Percentiles rank a stretch among this genome's conserved stretches.
phyloP scores from a whole-genome alignment of 306 rosid species.

The Urtica urens region DNA sequence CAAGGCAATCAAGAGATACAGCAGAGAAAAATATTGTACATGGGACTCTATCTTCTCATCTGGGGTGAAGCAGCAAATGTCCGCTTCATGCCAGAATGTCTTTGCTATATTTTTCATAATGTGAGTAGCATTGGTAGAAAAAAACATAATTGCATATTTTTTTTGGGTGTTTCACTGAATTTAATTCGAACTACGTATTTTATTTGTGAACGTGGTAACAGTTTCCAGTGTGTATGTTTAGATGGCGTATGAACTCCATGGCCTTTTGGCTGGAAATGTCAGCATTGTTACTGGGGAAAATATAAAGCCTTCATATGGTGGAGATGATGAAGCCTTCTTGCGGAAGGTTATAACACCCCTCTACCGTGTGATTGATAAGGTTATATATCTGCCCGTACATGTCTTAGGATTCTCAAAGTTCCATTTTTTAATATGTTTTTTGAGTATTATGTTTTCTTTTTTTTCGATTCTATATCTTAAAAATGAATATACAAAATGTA shows the following conservation, averaged over 20 bases:
- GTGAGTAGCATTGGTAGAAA: slow-evolving; percentile 52
- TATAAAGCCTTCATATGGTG: slow-evolving; percentile 96
- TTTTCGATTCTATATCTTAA: too few species aligned
- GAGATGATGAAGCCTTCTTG: slow-evolving; percentile 91
- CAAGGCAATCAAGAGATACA: slow-evolving; percentile 77
- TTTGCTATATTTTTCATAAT: slow-evolving; percentile 87
- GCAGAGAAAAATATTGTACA: slow-evolving; percentile 86
- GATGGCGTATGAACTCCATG: slow-evolving; percentile 98
- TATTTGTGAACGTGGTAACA: slow-evolving; percentile 10
- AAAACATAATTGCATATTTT: slow-evolving; percentile 16
- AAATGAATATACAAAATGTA: too few species aligned
- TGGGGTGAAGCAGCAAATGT: slow-evolving; percentile 95
- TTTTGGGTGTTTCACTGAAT: slow-evolving; percentile 11
- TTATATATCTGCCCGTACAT: slow-evolving; percentile 16
- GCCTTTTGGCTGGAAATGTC: slow-evolving; percentile 95
- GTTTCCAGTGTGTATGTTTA: slow-evolving; percentile 9
- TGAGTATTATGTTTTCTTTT: slow-evolving; percentile 9
- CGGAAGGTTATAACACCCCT: slow-evolving; percentile 82
- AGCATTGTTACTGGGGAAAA: slow-evolving; percentile 98
- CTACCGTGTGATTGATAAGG: slow-evolving; percentile 73
- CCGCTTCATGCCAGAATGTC: slow-evolving; percentile 95
- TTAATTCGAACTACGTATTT: slow-evolving; percentile 4
- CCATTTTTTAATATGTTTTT: slow-evolving; percentile 11
- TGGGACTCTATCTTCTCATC: slow-evolving; percentile 88
- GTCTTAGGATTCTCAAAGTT: slow-evolving; percentile 11